Evolutionary conservation across 139 green algal species (phyloP), one percentile per base, ranked within the genome.

Genomic region (Deuterostichococcus epilithicus): DNA sequence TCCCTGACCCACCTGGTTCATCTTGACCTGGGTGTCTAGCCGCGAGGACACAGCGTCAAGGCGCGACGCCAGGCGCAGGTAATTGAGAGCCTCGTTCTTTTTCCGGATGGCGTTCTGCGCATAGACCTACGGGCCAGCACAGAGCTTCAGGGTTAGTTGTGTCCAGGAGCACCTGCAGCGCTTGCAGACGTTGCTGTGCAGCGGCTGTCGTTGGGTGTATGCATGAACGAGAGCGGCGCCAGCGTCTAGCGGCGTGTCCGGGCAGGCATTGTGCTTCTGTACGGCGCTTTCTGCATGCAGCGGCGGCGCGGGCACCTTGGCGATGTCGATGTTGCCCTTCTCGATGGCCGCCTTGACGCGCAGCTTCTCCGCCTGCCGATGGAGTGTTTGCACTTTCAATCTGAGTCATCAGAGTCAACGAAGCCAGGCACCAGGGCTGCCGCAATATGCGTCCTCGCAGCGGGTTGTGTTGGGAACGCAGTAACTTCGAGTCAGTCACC

Each of bases 321-420:
- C 93, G 8, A 92, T 90, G 5, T 97, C 93, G 59, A 94, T 91
- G 85, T 99, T 99, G 68, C 94, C 94, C 80, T 99, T 99, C 78
- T 99, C 96, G 34, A 99, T 99, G 0, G 96, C 96, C 68, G 95
- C 96, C 80, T 99, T 98, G 5, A 97, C 86, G 75, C 85, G 78
- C 34, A 69, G 66, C 36, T 45, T 63, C 52, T 63, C 52, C 52
- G 52, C 10, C 52, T 63, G 52, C 42, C 8, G 8, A 52, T 52
- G 8, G 42, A 13, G 42, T 52, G 42, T 52, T 8, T 13, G 42
- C 13, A 52, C 42, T 76, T 25, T 0, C 39, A 68, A 25, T 23
- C 23, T 67, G 42, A 36, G n/a, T n/a, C n/a, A n/a, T 38, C 23
- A n/a, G 22, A 36, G 47, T 33, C 38, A 35, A 22, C n/a, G n/a